Percentiles rank a stretch among this genome's conserved stretches.
Evolutionary conservation across 352 stramenopile species (phyloP).

Genomic region (Pythium sp.): DNA sequence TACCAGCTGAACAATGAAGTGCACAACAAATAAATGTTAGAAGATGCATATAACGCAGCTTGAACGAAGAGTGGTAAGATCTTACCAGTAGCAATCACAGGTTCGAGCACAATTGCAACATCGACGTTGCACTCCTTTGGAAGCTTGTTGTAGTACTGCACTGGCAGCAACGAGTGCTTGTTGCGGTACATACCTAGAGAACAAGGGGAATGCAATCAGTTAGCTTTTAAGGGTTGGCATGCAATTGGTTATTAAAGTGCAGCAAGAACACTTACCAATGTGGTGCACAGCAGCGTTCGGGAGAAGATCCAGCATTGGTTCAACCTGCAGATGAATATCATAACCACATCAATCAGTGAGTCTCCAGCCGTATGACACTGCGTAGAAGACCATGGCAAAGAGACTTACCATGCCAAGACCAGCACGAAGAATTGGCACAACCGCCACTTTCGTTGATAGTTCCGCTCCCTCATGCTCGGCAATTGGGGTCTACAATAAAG

Average conservation of each 20-base stretch:
- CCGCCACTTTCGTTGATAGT: constrained; percentile 87
- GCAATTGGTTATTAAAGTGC: not conserved
- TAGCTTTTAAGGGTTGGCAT: not conserved
- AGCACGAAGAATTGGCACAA: constrained; percentile 96
- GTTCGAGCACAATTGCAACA: constrained; percentile 96
- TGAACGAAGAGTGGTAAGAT: not conserved
- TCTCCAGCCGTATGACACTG: not conserved
- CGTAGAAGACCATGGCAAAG: not conserved
- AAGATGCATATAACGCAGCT: not conserved
- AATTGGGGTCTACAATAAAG: constrained; percentile 52
- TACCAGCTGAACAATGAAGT: constrained; percentile 56
- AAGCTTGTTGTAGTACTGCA: constrained; percentile 99
- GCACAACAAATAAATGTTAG: not conserved
- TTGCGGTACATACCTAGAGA: constrained; percentile 83
- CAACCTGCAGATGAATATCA: constrained; percentile 74
- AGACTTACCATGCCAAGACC: constrained; percentile 82
- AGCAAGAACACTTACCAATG: constrained; percentile 87
- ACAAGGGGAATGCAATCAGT: not conserved
- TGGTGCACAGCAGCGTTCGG: constrained; percentile 96
- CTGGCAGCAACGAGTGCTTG: constrained; percentile 89
- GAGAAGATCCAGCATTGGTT: constrained; percentile 96
- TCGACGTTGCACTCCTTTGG: constrained; percentile 92
- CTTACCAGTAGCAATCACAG: constrained; percentile 93
- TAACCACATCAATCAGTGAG: not conserved
- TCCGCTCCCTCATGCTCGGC: constrained; percentile 80